Conservation (phyloP, 352 stramenopile genomes). For the Globisporangium cylindrosporum region DNA sequence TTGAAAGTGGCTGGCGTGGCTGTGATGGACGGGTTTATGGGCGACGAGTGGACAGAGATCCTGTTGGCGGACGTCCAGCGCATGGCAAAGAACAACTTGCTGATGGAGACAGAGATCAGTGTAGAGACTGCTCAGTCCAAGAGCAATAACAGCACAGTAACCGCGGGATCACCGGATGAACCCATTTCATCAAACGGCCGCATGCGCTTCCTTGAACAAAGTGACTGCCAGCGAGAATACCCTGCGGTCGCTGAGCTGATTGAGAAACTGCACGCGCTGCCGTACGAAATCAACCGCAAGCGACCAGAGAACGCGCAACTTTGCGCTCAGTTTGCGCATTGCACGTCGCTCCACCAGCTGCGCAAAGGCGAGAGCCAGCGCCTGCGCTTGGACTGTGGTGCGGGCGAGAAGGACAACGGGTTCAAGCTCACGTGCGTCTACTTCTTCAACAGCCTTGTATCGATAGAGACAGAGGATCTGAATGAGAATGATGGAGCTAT, state of each 20-base stretch:
- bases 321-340: conserved; percentile 71
- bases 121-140: conserved; percentile 22
- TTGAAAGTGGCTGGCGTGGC: conserved; percentile 29
- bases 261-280: conserved; percentile 69
- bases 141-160: conserved; percentile 1
- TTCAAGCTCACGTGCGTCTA: conserved; percentile 80
- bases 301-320: conserved; percentile 31
- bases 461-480: neutral
- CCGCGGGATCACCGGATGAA: neutral
- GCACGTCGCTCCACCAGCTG: conserved; percentile 52
- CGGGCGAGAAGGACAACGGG: conserved; percentile 69
- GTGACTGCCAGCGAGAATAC: conserved; percentile 56
- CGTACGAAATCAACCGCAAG: conserved; percentile 84
- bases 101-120: conserved; percentile 34
- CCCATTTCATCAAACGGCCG: conserved; percentile 18
- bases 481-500: too few relatives aligned
- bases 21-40: conserved; percentile 75
- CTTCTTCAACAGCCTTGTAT: conserved; percentile 39
- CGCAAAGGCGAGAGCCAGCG: conserved; percentile 39
- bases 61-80: conserved; percentile 62
- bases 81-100: conserved; percentile 50
- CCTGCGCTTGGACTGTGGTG: conserved; percentile 65
- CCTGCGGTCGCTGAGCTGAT: conserved; percentile 71
- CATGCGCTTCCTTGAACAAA: conserved; percentile 61
- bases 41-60: conserved; percentile 70